A percentile compares a stretch with the other conserved stretches of the same genome.
Evolutionary conservation across 495 filamentous ascomycete species (phyloP).

Genomic region (Melanomma pulvis-pyrius): DNA sequence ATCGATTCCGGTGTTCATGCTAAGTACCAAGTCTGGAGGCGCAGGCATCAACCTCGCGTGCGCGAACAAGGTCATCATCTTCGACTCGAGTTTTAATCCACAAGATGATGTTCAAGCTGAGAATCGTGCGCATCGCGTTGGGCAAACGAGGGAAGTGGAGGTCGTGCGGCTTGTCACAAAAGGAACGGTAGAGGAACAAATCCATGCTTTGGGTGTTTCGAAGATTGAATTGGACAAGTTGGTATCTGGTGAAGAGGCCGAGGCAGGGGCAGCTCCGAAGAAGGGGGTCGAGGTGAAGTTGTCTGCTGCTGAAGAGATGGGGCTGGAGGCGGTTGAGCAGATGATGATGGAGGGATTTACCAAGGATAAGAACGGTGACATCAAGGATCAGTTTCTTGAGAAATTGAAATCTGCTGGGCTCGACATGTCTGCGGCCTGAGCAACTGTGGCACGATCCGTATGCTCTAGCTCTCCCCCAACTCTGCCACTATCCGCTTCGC

Average conservation of each 20-base stretch:
- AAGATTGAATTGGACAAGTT: conserved; percentile 90
- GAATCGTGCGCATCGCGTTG: conserved; percentile 93
- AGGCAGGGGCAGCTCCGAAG: not conserved
- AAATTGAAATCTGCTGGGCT: conserved; percentile 45
- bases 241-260: conserved; percentile 65
- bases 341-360: conserved; percentile 57
- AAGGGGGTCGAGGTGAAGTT: conserved; percentile 18
- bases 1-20: conserved; percentile 84
- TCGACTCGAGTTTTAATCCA: conserved; percentile 93
- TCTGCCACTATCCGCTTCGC: not conserved
- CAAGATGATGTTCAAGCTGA: conserved; percentile 96
- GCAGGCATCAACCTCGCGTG: conserved; percentile 93
- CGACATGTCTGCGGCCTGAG: conserved; percentile 38
- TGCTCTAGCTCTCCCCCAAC: too few species aligned
- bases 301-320: conserved; percentile 19
- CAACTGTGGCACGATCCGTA: not conserved
- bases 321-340: conserved; percentile 54
- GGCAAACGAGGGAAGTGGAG: conserved; percentile 86
- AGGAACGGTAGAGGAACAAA: conserved; percentile 90
- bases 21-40: conserved; percentile 91
- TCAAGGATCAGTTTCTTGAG: conserved; percentile 44
- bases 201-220: conserved; percentile 82
- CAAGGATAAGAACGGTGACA: conserved; percentile 27
- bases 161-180: conserved; percentile 78
- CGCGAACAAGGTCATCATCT: conserved; percentile 97